Base-by-base conservation (phyloP, 2,329 filamentous ascomycete genomes). In the Pseudogymnoascus sp. region DNA sequence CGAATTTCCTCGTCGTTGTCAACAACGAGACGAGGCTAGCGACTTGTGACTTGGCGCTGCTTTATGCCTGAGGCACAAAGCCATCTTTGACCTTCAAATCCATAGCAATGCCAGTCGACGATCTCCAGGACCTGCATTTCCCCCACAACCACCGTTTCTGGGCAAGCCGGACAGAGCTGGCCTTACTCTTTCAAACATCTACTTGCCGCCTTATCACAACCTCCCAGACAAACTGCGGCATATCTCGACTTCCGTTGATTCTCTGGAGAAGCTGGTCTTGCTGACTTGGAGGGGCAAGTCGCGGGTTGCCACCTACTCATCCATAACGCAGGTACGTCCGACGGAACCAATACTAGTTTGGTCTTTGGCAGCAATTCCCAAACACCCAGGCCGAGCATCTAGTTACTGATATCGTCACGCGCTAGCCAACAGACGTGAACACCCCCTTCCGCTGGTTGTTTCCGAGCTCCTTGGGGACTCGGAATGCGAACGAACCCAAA, bases 401-500 rank as follows among this genome's bases (percentile, higher is more conserved):
- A 19, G 51, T 34, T 34, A 34, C 51, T 57, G 11, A 57, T 28
- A 57, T 57, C 28, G 51, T 57, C 13, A 34, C 51, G 51, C 51
- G 51, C 51, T 8, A 57, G 51, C 51, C 28, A 36, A 57, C n/a
- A 36, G 51, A 34, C 51, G 51, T 57, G 51, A 34, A 10, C 16
- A 13, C 51, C 48, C 48, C 48, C 51, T 36, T 57, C 51, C 28
- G 51, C 36, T 43, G 60, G 60, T 61, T 61, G 23, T 43, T 31
- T 16, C 60, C 60, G 36, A 61, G 60, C 60, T 41, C 36, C 36
- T 64, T 63, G 43, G 41, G 34, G 19, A 61, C 62, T 71, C 74
- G 75, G 70, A 71, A 80, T 80, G 82, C 81, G 81, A 76, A 77
- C 80, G 75, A 82, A 81, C 74, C 79, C 80, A 73, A 79, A 79